Conservation (phyloP, 306 rosid genomes). For the Vigna angularis region DNA sequence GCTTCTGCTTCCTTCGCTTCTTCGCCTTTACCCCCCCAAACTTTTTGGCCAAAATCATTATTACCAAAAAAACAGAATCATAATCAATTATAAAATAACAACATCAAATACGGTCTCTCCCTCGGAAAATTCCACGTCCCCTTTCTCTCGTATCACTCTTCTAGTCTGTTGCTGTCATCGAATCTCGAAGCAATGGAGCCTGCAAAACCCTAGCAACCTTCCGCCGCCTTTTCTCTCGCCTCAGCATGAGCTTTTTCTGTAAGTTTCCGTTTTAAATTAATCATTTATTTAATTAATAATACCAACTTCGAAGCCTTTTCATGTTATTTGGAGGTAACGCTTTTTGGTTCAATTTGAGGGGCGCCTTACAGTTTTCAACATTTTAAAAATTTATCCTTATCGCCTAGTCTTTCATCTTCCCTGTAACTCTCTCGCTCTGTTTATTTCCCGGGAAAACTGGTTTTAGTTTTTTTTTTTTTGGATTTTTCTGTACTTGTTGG, state of each 20-base stretch:
- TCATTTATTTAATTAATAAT: slow-evolving; percentile 29
- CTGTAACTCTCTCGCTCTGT: background rate
- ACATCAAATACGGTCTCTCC: slow-evolving; percentile 23
- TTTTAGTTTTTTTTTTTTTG: background rate
- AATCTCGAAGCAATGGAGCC: slow-evolving; percentile 54
- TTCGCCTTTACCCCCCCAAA: slow-evolving; percentile 39
- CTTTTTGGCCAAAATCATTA: slow-evolving; percentile 39
- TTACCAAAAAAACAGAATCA: background rate
- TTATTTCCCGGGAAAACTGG: slow-evolving; percentile 27
- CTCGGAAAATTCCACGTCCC: slow-evolving; percentile 19
- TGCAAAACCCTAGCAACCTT: slow-evolving; percentile 64
- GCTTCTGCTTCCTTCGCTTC: slow-evolving; percentile 41
- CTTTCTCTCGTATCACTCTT: slow-evolving; percentile 20
- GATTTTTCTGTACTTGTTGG: slow-evolving; percentile 20
- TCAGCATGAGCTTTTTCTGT: slow-evolving; percentile 45
- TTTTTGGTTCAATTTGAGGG: slow-evolving; percentile 36
- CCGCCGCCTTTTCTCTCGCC: slow-evolving; percentile 58
- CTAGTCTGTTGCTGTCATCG: slow-evolving; percentile 43
- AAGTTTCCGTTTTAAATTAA: slow-evolving; percentile 42
- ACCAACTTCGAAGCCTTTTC: slow-evolving; percentile 26
- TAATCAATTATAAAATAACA: background rate
- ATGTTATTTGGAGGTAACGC: background rate
- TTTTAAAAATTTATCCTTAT: background rate
- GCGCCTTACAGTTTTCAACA: background rate
- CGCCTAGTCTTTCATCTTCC: slow-evolving; percentile 27